phyloP scores from a whole-genome alignment of 2,329 filamentous ascomycete genomes.

The Dendrostoma leiphaemia region DNA sequence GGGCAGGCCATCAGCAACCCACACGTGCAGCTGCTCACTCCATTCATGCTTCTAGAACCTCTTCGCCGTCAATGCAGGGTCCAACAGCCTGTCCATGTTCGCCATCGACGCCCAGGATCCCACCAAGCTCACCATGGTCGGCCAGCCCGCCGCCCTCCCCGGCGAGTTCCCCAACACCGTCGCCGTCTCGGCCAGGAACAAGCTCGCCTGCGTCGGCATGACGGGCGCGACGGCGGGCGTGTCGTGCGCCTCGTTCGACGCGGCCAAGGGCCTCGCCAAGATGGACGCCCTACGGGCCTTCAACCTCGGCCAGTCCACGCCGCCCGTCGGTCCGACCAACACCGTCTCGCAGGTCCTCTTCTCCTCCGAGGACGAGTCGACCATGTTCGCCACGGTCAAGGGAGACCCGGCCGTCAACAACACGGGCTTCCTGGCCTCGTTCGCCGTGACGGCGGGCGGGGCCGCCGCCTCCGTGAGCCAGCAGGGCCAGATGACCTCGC shows the following conservation, averaged over 20 bases:
- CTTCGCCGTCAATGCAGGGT: constrained; percentile 55
- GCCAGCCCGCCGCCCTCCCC: constrained; percentile 39
- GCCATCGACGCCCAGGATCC: constrained; percentile 39
- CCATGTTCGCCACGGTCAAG: constrained; percentile 58
- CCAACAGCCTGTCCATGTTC: constrained; percentile 51
- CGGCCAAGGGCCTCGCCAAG: constrained; percentile 33
- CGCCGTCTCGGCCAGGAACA: constrained; percentile 41
- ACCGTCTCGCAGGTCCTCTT: constrained; percentile 62
- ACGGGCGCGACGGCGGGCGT: constrained; percentile 44
- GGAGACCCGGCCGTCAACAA: constrained; percentile 54
- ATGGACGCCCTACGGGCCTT: constrained; percentile 48
- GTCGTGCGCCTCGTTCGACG: constrained; percentile 39
- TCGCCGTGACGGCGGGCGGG: constrained; percentile 35
- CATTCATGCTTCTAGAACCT: constrained; percentile 38
- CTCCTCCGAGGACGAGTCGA: constrained; percentile 50
- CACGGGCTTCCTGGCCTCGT: constrained; percentile 54
- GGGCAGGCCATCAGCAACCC: not conserved
- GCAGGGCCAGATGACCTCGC: constrained; percentile 38
- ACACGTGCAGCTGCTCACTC: no score
- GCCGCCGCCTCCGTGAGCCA: constrained; percentile 19
- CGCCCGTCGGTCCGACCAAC: constrained; percentile 55
- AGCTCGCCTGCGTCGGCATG: constrained; percentile 44
- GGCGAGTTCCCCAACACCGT: constrained; percentile 55
- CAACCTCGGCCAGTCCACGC: constrained; percentile 53
- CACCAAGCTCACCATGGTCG: constrained; percentile 42